A percentile compares a stretch with the other conserved stretches of the same genome.
Conservation (phyloP, 495 filamentous ascomycete genomes). For the Podospora pseudopauciseta region DNA sequence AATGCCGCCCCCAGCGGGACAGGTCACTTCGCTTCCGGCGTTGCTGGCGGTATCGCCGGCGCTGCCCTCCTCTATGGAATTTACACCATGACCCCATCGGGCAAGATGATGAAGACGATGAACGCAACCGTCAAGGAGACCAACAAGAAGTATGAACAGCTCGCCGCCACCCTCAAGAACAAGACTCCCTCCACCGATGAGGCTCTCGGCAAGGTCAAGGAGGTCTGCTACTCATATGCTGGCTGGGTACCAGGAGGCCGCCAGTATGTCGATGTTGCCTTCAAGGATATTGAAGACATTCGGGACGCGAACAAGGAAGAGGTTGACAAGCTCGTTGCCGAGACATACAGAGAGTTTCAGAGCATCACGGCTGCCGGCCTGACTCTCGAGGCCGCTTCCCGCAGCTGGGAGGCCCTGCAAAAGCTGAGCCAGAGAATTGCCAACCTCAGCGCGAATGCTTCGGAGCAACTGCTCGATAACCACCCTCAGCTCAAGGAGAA, state of each 20-base stretch:
- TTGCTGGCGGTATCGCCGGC: constrained; percentile 43
- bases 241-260: constrained; percentile 64
- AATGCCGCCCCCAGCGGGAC: constrained; percentile 28
- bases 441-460: constrained; percentile 53
- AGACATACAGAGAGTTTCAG: constrained; percentile 58
- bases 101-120: constrained; percentile 37
- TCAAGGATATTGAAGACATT: constrained; percentile 60
- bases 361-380: constrained; percentile 48
- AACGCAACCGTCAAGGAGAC: constrained; percentile 49
- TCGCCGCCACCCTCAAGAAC: constrained; percentile 49
- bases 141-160: constrained; percentile 50
- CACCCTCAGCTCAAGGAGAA: constrained; percentile 65
- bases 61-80: constrained; percentile 44
- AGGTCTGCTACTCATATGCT: constrained; percentile 58
- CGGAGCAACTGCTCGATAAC: constrained; percentile 57
- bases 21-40: constrained; percentile 49
- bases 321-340: constrained; percentile 56
- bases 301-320: constrained; percentile 57
- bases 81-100: constrained; percentile 58
- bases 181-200: constrained; percentile 56
- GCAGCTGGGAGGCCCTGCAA: constrained; percentile 51
- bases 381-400: constrained; percentile 47
- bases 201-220: constrained; percentile 53
- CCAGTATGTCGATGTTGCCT: constrained; percentile 56
- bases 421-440: constrained; percentile 50